Conservation (phyloP, 768 basidiomycete genomes). For the Tulasnella sp. region DNA sequence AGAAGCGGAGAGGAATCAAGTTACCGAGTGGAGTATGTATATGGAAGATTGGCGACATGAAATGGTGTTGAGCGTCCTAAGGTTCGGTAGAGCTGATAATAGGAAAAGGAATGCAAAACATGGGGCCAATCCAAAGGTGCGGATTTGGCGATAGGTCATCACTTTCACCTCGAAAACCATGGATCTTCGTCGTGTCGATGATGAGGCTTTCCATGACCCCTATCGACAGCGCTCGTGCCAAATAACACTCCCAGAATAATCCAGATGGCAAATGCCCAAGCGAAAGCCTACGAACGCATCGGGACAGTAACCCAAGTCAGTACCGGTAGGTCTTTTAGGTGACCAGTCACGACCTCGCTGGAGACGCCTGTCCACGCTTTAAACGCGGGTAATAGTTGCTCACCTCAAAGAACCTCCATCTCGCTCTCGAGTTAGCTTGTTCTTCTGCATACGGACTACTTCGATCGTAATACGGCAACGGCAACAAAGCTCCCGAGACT, state of each 20-base stretch:
- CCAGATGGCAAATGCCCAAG: conserved; percentile 36
- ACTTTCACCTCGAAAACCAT: conserved; percentile 10
- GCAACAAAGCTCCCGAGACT: not conserved
- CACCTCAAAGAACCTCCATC: conserved; percentile 37
- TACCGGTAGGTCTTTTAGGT: not conserved
- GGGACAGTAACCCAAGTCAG: not conserved
- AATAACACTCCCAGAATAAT: conserved; percentile 29
- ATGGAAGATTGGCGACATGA: not conserved
- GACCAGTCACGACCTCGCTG: not conserved
- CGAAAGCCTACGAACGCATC: conserved; percentile 27
- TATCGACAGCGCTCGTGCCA: conserved; percentile 25
- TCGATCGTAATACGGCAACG: conserved; percentile 40
- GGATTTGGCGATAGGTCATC: not conserved
- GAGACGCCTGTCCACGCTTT: not conserved
- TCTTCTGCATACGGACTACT: conserved; percentile 35
- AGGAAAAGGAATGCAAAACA: not conserved
- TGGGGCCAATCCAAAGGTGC: not conserved
- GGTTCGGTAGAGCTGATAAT: not conserved
- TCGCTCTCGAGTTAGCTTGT: conserved; percentile 36
- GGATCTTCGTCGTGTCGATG: not conserved
- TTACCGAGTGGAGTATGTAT: not conserved
- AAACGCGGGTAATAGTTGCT: not conserved
- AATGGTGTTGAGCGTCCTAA: not conserved
- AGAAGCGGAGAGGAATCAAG: not conserved
- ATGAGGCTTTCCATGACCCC: not conserved